Evolutionary conservation across 495 filamentous ascomycete species (phyloP), one percentile per base, ranked within the genome.

Genomic region (Penicillium atrosanguineum): DNA sequence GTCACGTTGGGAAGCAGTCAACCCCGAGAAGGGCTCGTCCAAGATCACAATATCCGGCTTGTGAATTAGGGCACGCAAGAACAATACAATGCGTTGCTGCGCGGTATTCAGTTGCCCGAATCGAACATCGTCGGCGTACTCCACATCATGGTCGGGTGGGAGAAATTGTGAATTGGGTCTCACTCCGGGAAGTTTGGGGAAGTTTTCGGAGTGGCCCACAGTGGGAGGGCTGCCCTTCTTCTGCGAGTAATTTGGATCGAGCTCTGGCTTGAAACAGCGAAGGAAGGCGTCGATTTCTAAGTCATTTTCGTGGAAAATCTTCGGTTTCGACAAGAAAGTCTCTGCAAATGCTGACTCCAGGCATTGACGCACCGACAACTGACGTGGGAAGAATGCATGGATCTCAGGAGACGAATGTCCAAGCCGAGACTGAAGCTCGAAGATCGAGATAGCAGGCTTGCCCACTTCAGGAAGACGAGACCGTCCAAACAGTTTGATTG

Each of bases 331-430:
- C 6, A 86, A 74, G 55, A 95, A 93, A 0, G 94, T 94, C 42
- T 97, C 90, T 7, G 90, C 87, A 81, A 90, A 97, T 2, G 93
- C 91, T 39, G 84, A 89, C 62, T 91, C 89, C 2, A 98, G 62
- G 0, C 87, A 80, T 47, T 86, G 81, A 7, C 89, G 83, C 18
- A 97, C 69, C 1, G 84, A 87, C 45, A 97, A 77, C 29, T 82
- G 77, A 41, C 84, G 84, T 2, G 94, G 94, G 73, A 97, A 96
- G 74, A 95, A 90, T 43, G 87, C 84, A 57, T 97, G 91, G 19
- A 97, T 88, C 65, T 98, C 94, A 0, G 94, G 95, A 42, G 88
- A 92, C 2, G 91, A 91, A 61, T 97, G 91, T 16, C 94, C 94
- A 47, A 97, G 87, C 16, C 91, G 86, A 2, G 84, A 78, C 64